Base-by-base conservation (phyloP, 139 green algal genomes). In the Chlorella sp. region DNA sequence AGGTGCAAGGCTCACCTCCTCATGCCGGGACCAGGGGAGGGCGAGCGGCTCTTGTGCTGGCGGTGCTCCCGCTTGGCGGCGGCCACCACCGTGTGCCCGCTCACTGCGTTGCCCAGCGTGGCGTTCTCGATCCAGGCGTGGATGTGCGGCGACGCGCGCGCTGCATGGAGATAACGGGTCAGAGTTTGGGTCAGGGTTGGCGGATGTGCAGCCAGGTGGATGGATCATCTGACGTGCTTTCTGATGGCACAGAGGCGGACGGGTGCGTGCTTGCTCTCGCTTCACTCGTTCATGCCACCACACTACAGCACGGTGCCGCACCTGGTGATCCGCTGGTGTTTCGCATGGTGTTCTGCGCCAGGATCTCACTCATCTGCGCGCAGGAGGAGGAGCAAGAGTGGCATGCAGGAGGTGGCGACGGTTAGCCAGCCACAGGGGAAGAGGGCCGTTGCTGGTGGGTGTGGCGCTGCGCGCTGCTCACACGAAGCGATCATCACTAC, bases 111-210 rank as follows among this genome's bases (percentile, higher is more conserved):
- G 33, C 62, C 64, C 34, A 73, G 49, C 2, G 73, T 81, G 1
- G 79, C 77, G 34, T 76, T 68, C 61, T 85, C 79, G 3, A 85
- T 85, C 79, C 79, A 85, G 10, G 79, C 79, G 63, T 85, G 79
- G 35, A 85, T 85, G 79, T 81, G 79, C 2, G 79, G 79, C 2
- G 74, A 81, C 24, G 51, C 71, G 26, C 62, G 60, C n/a, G 61
- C 71, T 67, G 67, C 67, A 35, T 24, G n/a, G 26, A 30, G 31
- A 33, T 10, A 49, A 66, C n/a, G n/a, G n/a, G n/a, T n/a, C n/a
- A n/a, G n/a, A n/a, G n/a, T n/a, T n/a, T n/a, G n/a, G n/a, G n/a
- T n/a, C n/a, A n/a, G n/a, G n/a, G n/a, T n/a, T n/a, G n/a, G n/a
- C n/a, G n/a, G n/a, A n/a, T n/a, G n/a, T n/a, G n/a, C n/a, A n/a